These are phyloP conservation scores for Phytopythium aichiense DNA, from an alignment of 352 stramenopile species.

Conservation along the genomic window DNA sequence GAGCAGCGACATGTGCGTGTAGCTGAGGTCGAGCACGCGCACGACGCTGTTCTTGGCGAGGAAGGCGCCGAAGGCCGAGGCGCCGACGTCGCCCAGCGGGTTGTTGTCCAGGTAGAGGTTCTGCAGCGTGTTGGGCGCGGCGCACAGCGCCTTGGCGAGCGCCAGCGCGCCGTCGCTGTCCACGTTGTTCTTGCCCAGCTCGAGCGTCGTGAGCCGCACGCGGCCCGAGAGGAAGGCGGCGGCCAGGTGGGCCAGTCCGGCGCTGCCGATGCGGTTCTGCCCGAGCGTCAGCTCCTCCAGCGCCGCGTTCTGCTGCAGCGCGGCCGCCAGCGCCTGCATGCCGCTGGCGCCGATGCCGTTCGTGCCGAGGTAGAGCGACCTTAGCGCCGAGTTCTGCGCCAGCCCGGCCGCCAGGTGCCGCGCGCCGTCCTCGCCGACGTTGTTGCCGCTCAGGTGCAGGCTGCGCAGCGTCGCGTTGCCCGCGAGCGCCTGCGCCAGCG, in stretches of 20 bases:
- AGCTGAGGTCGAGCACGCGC: conserved; percentile 76
- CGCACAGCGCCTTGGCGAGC: conserved; percentile 63
- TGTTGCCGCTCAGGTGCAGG: conserved; percentile 80
- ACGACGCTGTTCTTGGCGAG: conserved; percentile 69
- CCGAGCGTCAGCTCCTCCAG: conserved; percentile 72
- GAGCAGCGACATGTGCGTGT: conserved; percentile 75
- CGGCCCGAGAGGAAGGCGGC: conserved; percentile 47
- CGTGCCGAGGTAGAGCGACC: conserved; percentile 71
- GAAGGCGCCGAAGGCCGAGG: conserved; percentile 59
- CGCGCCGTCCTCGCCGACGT: conserved; percentile 75
- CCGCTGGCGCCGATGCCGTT: conserved; percentile 72
- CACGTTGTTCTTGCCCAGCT: conserved; percentile 78
- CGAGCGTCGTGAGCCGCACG: conserved; percentile 58
- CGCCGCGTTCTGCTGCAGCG: conserved; percentile 49
- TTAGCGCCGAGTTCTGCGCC: conserved; percentile 41
- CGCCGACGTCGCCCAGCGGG: conserved; percentile 69
- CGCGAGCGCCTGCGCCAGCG: conserved; percentile 43
- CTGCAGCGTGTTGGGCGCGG: conserved; percentile 42
- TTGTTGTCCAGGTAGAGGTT: conserved; percentile 87
- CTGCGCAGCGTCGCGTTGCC: conserved; percentile 56
- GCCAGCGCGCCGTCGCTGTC: conserved; percentile 61
- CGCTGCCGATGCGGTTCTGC: conserved; percentile 70
- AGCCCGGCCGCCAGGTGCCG: conserved; percentile 46
- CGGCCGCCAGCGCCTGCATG: conserved; percentile 51
- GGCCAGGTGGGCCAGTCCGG: conserved; percentile 54